Conservation (phyloP, 495 filamentous ascomycete species). For the Bathelium albidoporum region DNA sequence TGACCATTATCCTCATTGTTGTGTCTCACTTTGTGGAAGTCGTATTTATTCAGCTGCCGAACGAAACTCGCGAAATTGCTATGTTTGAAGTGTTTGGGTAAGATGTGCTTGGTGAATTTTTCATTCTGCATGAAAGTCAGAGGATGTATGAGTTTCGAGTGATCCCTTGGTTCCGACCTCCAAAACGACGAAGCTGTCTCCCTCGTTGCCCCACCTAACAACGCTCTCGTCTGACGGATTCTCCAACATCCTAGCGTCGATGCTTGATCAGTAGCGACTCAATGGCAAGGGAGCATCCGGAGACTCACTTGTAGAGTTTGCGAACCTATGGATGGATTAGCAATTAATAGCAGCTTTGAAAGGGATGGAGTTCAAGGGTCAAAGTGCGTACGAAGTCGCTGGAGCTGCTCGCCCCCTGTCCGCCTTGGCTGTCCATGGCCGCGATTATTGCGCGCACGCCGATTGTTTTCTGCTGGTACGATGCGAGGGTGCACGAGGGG, state of each 20-base stretch:
- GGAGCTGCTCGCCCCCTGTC: slow-evolving; percentile 53
- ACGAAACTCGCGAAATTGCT: slow-evolving; percentile 99
- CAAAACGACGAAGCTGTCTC: slow-evolving; percentile 93
- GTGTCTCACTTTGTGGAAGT: slow-evolving; percentile 98
- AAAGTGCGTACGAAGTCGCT: slow-evolving; percentile 65
- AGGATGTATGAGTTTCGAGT: too few relatives aligned
- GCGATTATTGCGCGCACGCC: neutral
- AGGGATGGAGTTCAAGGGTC: neutral
- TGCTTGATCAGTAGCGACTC: slow-evolving; percentile 6
- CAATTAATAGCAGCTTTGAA: slow-evolving; percentile 6
- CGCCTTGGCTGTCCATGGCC: slow-evolving; percentile 25
- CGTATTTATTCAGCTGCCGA: slow-evolving; percentile 97
- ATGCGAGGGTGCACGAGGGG: neutral
- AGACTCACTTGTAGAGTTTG: slow-evolving; percentile 89
- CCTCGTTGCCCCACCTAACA: slow-evolving; percentile 89
- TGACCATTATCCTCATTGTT: slow-evolving; percentile 89
- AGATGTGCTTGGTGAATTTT: slow-evolving; percentile 93
- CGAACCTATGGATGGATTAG: slow-evolving; percentile 58
- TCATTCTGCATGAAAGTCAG: slow-evolving; percentile 56
- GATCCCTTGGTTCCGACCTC: slow-evolving; percentile 39
- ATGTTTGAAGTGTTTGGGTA: slow-evolving; percentile 98
- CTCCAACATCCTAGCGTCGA: slow-evolving; percentile 74
- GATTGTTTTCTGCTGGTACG: neutral
- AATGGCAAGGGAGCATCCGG: slow-evolving; percentile 1
- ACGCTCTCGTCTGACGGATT: slow-evolving; percentile 86